phyloP scores from a whole-genome alignment of 441 rosid genomes.

The Lepidium campestre region DNA sequence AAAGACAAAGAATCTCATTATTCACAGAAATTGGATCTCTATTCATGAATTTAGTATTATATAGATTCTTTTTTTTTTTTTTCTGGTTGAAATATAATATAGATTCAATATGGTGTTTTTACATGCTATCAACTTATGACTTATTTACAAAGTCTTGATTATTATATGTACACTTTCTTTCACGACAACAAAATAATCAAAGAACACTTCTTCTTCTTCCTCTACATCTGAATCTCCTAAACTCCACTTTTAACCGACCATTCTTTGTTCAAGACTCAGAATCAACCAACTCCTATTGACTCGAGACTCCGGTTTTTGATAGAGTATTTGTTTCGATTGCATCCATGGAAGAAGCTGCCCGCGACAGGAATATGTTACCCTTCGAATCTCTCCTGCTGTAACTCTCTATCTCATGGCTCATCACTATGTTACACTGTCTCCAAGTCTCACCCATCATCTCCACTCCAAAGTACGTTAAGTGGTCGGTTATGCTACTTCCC shows the following conservation, averaged over 20 bases:
- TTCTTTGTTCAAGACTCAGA: not conserved
- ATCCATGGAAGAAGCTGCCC: constrained; percentile 17
- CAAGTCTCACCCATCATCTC: constrained; percentile 48
- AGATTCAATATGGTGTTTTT: not conserved
- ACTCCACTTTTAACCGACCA: not conserved
- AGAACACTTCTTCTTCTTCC: not conserved
- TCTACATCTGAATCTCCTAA: not conserved
- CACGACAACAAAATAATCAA: constrained; percentile 1
- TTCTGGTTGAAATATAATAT: no score
- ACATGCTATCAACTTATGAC: constrained; percentile 1
- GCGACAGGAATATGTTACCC: constrained; percentile 65
- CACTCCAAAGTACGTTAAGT: constrained; percentile 67
- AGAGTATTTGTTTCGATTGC: not conserved
- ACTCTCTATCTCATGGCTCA: constrained; percentile 36
- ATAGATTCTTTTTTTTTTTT: no score
- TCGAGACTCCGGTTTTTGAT: not conserved
- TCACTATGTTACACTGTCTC: constrained; percentile 72
- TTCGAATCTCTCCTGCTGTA: constrained; percentile 43
- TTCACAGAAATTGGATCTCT: not conserved
- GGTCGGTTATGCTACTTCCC: constrained; percentile 76
- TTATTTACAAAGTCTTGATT: not conserved
- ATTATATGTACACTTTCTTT: constrained; percentile 3
- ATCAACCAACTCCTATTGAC: constrained; percentile 5
- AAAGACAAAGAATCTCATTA: no score
- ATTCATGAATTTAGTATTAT: no score